phyloP scores from a whole-genome alignment of 2,329 filamentous ascomycete genomes.

The Aspergillus caelatus region DNA sequence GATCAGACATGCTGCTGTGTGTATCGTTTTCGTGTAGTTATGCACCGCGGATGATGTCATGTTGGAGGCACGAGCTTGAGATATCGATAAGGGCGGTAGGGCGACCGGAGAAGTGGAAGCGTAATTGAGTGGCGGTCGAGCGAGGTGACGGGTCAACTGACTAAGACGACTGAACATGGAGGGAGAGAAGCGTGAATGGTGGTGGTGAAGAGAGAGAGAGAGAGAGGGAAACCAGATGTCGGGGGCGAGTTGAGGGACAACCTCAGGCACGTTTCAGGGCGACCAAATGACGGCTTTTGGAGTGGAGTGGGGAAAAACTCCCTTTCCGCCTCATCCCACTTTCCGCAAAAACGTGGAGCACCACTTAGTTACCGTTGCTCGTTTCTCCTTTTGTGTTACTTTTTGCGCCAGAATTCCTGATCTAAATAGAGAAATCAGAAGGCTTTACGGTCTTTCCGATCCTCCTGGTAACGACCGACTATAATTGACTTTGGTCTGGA shows the following conservation, averaged over 20 bases:
- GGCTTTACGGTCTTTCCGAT: background rate
- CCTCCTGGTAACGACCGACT: background rate
- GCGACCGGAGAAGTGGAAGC: conserved; percentile 51
- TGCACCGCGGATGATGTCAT: conserved; percentile 49
- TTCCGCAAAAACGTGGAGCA: conserved; percentile 9
- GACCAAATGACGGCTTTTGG: background rate
- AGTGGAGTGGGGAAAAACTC: conserved; percentile 18
- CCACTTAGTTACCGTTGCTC: background rate
- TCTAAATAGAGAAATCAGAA: background rate
- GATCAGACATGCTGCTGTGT: conserved; percentile 88
- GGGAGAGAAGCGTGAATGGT: conserved; percentile 8
- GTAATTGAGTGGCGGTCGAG: conserved; percentile 59
- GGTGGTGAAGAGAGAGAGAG: conserved; percentile 9
- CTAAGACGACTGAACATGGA: conserved; percentile 76
- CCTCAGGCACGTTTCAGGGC: background rate
- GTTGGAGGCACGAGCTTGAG: conserved; percentile 24
- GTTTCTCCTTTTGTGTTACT: background rate
- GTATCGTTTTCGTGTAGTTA: conserved; percentile 63
- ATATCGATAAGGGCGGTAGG: conserved; percentile 25
- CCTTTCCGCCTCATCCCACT: conserved; percentile 14
- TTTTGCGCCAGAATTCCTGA: background rate
- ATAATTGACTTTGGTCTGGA: background rate
- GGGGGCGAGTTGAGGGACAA: background rate
- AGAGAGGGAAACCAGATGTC: background rate
- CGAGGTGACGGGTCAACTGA: conserved; percentile 73